These are phyloP conservation scores for Dryadomyces sulphureus DNA, from an alignment of 2,329 filamentous ascomycete genomes.

Conservation along the genomic window DNA sequence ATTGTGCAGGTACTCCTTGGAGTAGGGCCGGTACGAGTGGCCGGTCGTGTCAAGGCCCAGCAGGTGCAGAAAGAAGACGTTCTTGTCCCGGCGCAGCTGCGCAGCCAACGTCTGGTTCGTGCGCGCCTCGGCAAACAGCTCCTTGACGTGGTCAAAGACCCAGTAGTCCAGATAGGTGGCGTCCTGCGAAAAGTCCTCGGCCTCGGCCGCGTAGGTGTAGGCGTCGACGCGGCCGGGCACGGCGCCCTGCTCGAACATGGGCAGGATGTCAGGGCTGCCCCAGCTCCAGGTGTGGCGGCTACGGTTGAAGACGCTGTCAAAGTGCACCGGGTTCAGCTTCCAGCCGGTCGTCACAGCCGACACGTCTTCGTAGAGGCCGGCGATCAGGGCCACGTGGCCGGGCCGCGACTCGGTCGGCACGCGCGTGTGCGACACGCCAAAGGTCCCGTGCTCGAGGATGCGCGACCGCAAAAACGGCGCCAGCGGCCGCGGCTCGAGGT, in stretches of 20 bases:
- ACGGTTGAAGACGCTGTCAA: slow-evolving; percentile 96
- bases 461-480: slow-evolving; percentile 84
- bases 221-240: slow-evolving; percentile 75
- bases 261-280: slow-evolving; percentile 93
- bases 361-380: slow-evolving; percentile 93
- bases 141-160: slow-evolving; percentile 92
- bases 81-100: slow-evolving; percentile 63
- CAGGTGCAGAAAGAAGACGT: slow-evolving; percentile 91
- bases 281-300: slow-evolving; percentile 97
- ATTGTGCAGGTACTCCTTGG: slow-evolving; percentile 87
- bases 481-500: slow-evolving; percentile 61
- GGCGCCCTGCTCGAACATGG: slow-evolving; percentile 94
- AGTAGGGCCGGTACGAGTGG: slow-evolving; percentile 78
- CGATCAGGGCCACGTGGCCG: slow-evolving; percentile 92
- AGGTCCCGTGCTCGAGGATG: slow-evolving; percentile 79
- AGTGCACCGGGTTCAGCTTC: slow-evolving; percentile 97
- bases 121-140: slow-evolving; percentile 66
- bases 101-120: slow-evolving; percentile 61
- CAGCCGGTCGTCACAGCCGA: slow-evolving; percentile 94
- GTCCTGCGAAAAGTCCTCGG: slow-evolving; percentile 80
- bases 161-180: slow-evolving; percentile 73
- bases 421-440: slow-evolving; percentile 91
- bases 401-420: slow-evolving; percentile 94
- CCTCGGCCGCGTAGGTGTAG: slow-evolving; percentile 69
- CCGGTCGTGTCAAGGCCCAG: slow-evolving; percentile 85